phyloP scores from a whole-genome alignment of 2,329 filamentous ascomycete species.

The Westerdykella ornata region DNA sequence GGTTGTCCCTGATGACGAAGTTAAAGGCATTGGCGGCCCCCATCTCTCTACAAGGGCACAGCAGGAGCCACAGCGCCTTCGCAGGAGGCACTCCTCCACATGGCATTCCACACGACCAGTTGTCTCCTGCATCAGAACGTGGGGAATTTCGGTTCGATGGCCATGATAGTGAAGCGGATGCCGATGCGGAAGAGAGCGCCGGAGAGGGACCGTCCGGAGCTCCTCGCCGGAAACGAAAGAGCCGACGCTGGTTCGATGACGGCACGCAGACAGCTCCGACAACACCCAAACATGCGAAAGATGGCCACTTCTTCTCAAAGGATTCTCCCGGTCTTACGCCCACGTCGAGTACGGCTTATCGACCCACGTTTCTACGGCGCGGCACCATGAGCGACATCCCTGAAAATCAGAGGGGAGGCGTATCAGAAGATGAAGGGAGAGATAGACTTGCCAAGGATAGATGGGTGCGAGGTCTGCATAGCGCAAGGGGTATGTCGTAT shows the following conservation, averaged over 20 bases:
- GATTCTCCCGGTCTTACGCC: slow-evolving; percentile 32
- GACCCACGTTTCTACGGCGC: slow-evolving; percentile 48
- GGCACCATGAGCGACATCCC: slow-evolving; percentile 46
- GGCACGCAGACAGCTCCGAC: slow-evolving; percentile 57
- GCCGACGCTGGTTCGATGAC: slow-evolving; percentile 51
- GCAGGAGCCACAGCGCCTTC: slow-evolving; percentile 45
- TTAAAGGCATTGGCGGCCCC: slow-evolving; percentile 64
- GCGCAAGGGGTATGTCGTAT: slow-evolving; percentile 44
- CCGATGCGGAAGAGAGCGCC: slow-evolving; percentile 79
- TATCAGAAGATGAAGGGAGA: slow-evolving; percentile 48
- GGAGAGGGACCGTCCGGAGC: slow-evolving; percentile 54
- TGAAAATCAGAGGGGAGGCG: slow-evolving; percentile 42
- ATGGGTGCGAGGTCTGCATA: slow-evolving; percentile 44
- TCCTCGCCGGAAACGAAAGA: slow-evolving; percentile 55
- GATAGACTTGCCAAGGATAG: slow-evolving; percentile 43
- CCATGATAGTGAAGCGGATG: slow-evolving; percentile 61
- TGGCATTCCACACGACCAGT: slow-evolving; percentile 35
- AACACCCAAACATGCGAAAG: slow-evolving; percentile 53
- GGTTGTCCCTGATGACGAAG: slow-evolving; percentile 68
- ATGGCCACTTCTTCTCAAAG: slow-evolving; percentile 45
- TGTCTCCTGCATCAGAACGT: slow-evolving; percentile 46
- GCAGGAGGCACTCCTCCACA: slow-evolving; percentile 38
- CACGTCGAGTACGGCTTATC: slow-evolving; percentile 17
- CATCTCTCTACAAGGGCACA: slow-evolving; percentile 45
- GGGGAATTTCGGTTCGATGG: slow-evolving; percentile 47